These are phyloP conservation scores for Penicillium sp. DNA, from an alignment of 2,329 filamentous ascomycete species.

Conservation along the genomic window DNA sequence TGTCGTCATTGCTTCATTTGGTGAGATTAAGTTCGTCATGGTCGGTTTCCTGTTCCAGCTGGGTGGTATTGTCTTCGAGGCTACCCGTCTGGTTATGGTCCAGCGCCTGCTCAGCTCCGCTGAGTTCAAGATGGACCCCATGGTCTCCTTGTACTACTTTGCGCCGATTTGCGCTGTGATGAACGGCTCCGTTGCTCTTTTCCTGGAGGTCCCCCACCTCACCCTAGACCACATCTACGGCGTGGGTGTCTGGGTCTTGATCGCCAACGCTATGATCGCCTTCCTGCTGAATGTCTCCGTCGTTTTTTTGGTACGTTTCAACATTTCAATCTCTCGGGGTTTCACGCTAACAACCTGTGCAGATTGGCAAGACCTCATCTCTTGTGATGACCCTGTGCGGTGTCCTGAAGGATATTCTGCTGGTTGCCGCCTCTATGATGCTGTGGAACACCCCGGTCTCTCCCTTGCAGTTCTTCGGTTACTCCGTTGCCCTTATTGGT, in stretches of 20 bases:
- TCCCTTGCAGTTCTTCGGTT: slow-evolving; percentile 72
- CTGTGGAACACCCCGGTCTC: slow-evolving; percentile 76
- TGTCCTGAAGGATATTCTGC: slow-evolving; percentile 84
- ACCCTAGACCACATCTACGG: slow-evolving; percentile 68
- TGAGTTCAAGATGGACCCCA: slow-evolving; percentile 84
- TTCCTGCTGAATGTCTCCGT: slow-evolving; percentile 79
- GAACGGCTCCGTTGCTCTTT: slow-evolving; percentile 70
- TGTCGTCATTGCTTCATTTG: slow-evolving; percentile 90
- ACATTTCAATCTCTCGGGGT: too few species aligned
- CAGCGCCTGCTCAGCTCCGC: slow-evolving; percentile 75
- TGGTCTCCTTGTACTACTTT: slow-evolving; percentile 88
- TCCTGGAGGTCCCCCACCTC: slow-evolving; percentile 69
- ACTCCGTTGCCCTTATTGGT: slow-evolving; percentile 68
- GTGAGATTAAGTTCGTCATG: slow-evolving; percentile 85
- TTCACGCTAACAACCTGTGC: not conserved
- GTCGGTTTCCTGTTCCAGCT: slow-evolving; percentile 69
- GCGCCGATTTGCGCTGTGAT: slow-evolving; percentile 80
- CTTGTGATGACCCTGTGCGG: slow-evolving; percentile 83
- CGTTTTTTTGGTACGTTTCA: slow-evolving; percentile 60
- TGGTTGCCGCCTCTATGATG: slow-evolving; percentile 73
- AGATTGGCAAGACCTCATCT: slow-evolving; percentile 81
- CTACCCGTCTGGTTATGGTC: slow-evolving; percentile 80
- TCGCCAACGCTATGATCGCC: slow-evolving; percentile 71
- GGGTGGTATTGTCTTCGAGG: slow-evolving; percentile 77
- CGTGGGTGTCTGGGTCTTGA: slow-evolving; percentile 63